Evolutionary conservation across 2,329 filamentous ascomycete species (phyloP).

Genomic region (Grosmannia huntii): DNA sequence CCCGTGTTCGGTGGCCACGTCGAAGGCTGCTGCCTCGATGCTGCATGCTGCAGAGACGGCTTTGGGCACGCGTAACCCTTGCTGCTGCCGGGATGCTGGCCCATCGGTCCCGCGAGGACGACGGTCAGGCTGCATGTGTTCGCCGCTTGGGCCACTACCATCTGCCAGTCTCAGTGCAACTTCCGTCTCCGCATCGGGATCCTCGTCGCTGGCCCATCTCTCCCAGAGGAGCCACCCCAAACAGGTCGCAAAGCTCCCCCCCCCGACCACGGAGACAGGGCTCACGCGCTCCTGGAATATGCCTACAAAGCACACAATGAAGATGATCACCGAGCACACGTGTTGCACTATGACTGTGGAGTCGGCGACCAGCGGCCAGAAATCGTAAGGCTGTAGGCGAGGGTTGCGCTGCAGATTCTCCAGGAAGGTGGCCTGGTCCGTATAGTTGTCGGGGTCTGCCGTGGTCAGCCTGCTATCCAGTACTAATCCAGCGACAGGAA

Average conservation of each 20-base stretch:
- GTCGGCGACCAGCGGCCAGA: constrained; percentile 92
- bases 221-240: constrained; percentile 89
- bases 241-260: constrained; percentile 70
- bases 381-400: constrained; percentile 86
- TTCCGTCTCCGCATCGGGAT: constrained; percentile 16
- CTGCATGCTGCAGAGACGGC: too few relatives aligned
- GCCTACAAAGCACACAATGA: constrained; percentile 83
- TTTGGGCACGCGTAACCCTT: too few relatives aligned
- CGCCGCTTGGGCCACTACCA: neutral
- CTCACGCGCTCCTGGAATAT: constrained; percentile 83
- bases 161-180: neutral
- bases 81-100: neutral
- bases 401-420: constrained; percentile 93
- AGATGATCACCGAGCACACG: constrained; percentile 87
- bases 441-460: constrained; percentile 94
- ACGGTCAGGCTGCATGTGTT: neutral
- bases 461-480: neutral
- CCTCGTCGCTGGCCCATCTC: constrained; percentile 61
- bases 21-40: neutral
- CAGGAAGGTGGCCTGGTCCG: constrained; percentile 90
- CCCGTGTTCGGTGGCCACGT: neutral
- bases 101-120: neutral
- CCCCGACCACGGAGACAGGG: constrained; percentile 77
- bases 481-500: neutral
- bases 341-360: constrained; percentile 96